Percentiles rank a stretch among this genome's conserved stretches.
These are phyloP conservation scores for Beauveria varroae DNA, from an alignment of 2,329 filamentous ascomycete genomes.

Conservation along the genomic window DNA sequence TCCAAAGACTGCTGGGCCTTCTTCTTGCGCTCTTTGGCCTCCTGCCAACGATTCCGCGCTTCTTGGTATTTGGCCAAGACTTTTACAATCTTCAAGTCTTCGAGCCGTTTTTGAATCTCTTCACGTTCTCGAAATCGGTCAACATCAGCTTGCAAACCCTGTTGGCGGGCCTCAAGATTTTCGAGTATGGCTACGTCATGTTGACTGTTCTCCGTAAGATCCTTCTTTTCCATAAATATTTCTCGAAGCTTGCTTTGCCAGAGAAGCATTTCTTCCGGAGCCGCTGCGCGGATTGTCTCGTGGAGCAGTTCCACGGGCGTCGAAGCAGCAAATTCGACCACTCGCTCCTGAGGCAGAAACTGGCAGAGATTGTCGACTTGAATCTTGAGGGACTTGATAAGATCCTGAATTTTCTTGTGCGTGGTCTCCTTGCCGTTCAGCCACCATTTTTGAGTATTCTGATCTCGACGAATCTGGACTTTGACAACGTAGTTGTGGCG, in stretches of 20 bases:
- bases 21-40: constrained; percentile 48
- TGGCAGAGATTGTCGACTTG: constrained; percentile 98
- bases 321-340: constrained; percentile 85
- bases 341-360: constrained; percentile 91
- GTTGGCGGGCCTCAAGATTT: constrained; percentile 65
- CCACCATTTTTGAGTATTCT: constrained; percentile 73
- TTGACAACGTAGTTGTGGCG: constrained; percentile 64
- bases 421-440: constrained; percentile 59
- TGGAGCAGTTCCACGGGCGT: constrained; percentile 73
- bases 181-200: constrained; percentile 55
- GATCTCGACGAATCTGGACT: constrained; percentile 71
- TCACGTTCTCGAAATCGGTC: constrained; percentile 72
- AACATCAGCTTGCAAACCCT: constrained; percentile 70
- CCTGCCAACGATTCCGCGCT: constrained; percentile 37
- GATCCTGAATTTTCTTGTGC: constrained; percentile 56
- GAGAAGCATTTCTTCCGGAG: constrained; percentile 68
- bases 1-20: constrained; percentile 49
- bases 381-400: constrained; percentile 70
- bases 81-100: constrained; percentile 56
- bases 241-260: constrained; percentile 71
- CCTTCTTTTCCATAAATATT: constrained; percentile 61
- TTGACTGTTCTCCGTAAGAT: constrained; percentile 49
- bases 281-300: constrained; percentile 84
- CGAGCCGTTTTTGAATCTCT: constrained; percentile 55
- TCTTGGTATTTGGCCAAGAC: constrained; percentile 59